A percentile compares a stretch with the other conserved stretches of the same genome.
Evolutionary conservation across 192 early-diverging fungal species (phyloP).

Genomic region (Thamnidium elegans): DNA sequence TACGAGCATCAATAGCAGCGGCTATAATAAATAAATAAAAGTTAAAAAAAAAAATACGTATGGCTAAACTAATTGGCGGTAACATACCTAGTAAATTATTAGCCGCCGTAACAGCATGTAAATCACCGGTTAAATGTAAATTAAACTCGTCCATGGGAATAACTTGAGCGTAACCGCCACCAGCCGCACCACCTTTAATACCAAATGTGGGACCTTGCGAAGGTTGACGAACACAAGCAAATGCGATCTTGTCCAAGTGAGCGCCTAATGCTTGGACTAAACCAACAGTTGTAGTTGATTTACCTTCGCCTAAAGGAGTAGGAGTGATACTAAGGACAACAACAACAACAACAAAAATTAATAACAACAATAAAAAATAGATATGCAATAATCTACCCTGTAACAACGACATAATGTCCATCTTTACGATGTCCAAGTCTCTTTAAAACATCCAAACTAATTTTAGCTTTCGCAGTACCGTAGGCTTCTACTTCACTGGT

Average conservation of each 20-base stretch:
- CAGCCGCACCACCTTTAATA: slow-evolving; percentile 97
- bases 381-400: slow-evolving; percentile 52
- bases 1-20: slow-evolving; percentile 94
- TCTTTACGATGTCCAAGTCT: slow-evolving; percentile 72
- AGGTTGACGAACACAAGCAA: slow-evolving; percentile 96
- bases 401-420: slow-evolving; percentile 92
- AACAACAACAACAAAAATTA: neutral
- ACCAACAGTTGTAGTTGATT: slow-evolving; percentile 95
- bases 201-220: slow-evolving; percentile 98
- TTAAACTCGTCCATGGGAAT: slow-evolving; percentile 99
- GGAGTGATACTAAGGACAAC: slow-evolving; percentile 79
- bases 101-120: slow-evolving; percentile 95
- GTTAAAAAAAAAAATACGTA: too few species aligned
- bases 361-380: too few species aligned
- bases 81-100: slow-evolving; percentile 76
- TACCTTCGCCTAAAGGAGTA: slow-evolving; percentile 97
- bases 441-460: slow-evolving; percentile 75
- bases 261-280: slow-evolving; percentile 92
- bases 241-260: slow-evolving; percentile 77
- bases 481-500: slow-evolving; percentile 78
- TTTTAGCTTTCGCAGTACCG: slow-evolving; percentile 86
- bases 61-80: too few species aligned
- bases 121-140: slow-evolving; percentile 96
- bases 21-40: slow-evolving; percentile 37
- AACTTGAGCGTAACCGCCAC: slow-evolving; percentile 97